Base-by-base conservation (phyloP, 2,329 filamentous ascomycete genomes). In the Botrytis cinerea region DNA sequence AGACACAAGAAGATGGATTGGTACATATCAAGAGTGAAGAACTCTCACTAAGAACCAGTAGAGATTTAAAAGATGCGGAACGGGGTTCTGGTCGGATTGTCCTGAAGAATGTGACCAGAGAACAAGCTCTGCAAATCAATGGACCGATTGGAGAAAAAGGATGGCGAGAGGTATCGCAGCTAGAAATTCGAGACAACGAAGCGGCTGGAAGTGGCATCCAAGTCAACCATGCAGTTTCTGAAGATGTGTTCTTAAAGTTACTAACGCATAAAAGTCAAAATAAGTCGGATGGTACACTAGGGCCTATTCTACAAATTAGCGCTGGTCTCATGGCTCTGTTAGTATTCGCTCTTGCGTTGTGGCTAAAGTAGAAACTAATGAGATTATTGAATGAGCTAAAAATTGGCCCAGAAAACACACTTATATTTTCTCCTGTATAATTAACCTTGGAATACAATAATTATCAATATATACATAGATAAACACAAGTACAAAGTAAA, bases 181-280 rank as follows among this genome's bases (percentile, higher is more conserved):
- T 64, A n/a, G 61, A 64, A 12, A 64, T 64, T 35, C 18, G 40
- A 20, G 22, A 64, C 5, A 64, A 64, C 9, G n/a, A 64, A 64
- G 61, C 61, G 46, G 9, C 40, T 64, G 61, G 61, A 45, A 46
- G 6, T 46, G 3, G 40, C 20, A 22, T 64, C 7, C 61, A 64
- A 12, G 20, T 64, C 40, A 64, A 64, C n/a, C 61, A 64, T 64
- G 61, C 61, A 20, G n/a, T 64, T 35, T 64, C 61, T 46, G 61
- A 46, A 64, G 61, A 64, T 10, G 0, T 12, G 9, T 46, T 64
- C 5, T 6, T 7, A 7, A 4, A 1, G 4, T 32, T 64, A 2
- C n/a, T 64, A 9, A 40, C 62, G 28, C 40, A 64, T 6, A 64
- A 28, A 20, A 1, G 46, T 22, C 18, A 40, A 46, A 46, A 10